These are phyloP conservation scores for Globisporangium iwayamae DNA, from an alignment of 352 stramenopile genomes.

Conservation along the genomic window DNA sequence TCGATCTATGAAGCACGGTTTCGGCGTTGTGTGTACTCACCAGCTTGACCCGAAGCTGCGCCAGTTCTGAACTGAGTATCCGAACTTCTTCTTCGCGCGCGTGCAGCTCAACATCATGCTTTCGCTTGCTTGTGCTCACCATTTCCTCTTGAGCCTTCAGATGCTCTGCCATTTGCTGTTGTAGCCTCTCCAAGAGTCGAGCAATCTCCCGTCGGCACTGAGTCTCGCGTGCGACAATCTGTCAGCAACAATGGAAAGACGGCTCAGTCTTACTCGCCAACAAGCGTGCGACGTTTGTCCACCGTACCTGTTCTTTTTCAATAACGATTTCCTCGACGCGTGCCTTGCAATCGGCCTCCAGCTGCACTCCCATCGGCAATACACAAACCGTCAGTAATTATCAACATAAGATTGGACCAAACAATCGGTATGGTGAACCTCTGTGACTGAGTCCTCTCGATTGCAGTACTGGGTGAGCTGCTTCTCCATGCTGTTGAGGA, in stretches of 20 bases:
- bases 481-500: conserved; percentile 83
- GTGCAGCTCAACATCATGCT: conserved; percentile 39
- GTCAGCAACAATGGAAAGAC: not conserved
- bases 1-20: not conserved
- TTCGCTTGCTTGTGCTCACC: conserved; percentile 23
- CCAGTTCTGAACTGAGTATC: conserved; percentile 39
- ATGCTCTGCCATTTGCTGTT: conserved; percentile 41
- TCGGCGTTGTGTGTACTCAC: conserved; percentile 14
- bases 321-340: conserved; percentile 67
- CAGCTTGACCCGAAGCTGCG: conserved; percentile 51
- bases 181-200: conserved; percentile 54
- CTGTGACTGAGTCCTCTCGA: conserved; percentile 65
- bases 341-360: conserved; percentile 66
- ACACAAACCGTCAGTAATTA: not conserved
- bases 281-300: not conserved
- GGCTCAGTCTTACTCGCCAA: not conserved
- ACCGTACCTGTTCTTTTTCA: conserved; percentile 70
- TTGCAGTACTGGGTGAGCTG: conserved; percentile 74
- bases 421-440: conserved; percentile 28
- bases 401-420: not conserved
- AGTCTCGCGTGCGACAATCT: conserved; percentile 59
- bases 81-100: conserved; percentile 51
- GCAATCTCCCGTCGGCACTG: conserved; percentile 69
- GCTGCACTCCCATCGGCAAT: conserved; percentile 21
- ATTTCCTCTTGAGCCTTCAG: conserved; percentile 49